These are phyloP conservation scores for Farysia itapuensis DNA, from an alignment of 1,284 basidiomycete genomes.

Conservation along the genomic window DNA sequence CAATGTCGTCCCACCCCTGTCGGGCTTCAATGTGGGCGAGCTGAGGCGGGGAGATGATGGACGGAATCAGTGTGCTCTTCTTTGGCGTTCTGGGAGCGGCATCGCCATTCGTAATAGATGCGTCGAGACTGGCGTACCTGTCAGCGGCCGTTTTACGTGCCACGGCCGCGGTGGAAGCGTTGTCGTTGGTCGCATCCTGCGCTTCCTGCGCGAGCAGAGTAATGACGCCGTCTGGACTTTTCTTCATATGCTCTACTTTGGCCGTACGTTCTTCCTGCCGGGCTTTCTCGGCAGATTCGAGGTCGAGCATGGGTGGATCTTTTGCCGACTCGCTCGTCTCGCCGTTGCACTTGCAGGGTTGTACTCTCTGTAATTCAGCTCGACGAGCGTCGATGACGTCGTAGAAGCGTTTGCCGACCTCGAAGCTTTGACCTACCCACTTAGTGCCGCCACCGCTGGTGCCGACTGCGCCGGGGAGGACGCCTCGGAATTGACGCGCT, in stretches of 20 bases:
- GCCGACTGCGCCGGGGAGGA: constrained; percentile 40
- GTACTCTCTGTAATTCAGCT: constrained; percentile 9
- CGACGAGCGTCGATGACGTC: constrained; percentile 38
- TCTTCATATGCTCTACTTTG: constrained; percentile 25
- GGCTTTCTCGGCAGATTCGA: not conserved
- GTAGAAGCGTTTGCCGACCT: constrained; percentile 48
- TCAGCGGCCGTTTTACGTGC: no score
- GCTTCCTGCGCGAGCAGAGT: constrained; percentile 25
- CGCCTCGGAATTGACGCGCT: no score
- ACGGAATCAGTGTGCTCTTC: not conserved
- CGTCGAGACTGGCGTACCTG: no score
- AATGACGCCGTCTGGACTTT: constrained; percentile 32
- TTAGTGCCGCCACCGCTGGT: constrained; percentile 53
- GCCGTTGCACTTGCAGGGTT: constrained; percentile 10
- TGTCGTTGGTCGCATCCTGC: constrained; percentile 19
- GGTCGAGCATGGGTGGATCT: not conserved
- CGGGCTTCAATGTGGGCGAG: constrained; percentile 33
- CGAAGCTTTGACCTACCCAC: constrained; percentile 54
- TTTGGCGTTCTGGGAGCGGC: no score
- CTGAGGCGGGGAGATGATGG: not conserved
- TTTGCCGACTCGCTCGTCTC: not conserved
- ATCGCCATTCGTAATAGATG: no score
- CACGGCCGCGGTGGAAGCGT: no score
- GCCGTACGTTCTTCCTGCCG: constrained; percentile 4
- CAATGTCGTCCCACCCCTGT: constrained; percentile 46